phyloP scores from a whole-genome alignment of 345 rosid species.

The Brassica juncea region DNA sequence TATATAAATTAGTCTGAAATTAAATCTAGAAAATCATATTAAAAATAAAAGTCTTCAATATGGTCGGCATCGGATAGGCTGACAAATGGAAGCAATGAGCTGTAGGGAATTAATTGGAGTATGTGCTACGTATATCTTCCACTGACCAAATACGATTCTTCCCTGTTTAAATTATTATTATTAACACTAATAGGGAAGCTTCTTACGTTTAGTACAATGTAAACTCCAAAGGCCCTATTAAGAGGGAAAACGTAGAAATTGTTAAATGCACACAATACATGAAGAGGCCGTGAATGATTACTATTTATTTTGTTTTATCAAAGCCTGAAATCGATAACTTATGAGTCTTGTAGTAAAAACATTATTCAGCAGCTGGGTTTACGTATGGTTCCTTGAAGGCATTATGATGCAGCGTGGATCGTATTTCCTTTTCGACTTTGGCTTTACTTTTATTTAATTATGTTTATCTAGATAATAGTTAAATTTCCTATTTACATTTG shows the following conservation, averaged over 20 bases:
- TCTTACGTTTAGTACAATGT: neutral
- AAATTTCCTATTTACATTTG: too few species aligned
- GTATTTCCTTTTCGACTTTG: too few species aligned
- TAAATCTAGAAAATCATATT: neutral
- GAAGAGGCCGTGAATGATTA: neutral
- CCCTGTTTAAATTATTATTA: neutral
- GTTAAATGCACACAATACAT: neutral
- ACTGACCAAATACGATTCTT: constrained; percentile 13
- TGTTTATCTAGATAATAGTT: too few species aligned
- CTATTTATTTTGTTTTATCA: neutral
- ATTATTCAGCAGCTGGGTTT: neutral
- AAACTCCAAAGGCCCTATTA: constrained; percentile 6
- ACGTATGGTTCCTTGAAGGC: neutral
- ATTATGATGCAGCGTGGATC: too few species aligned
- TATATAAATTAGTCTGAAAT: constrained; percentile 11
- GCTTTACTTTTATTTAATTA: too few species aligned
- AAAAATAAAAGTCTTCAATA: constrained; percentile 15
- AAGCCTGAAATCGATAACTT: neutral
- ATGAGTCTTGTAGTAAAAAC: neutral
- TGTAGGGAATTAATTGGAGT: constrained; percentile 25
- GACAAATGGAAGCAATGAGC: constrained; percentile 42
- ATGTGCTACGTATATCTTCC: constrained; percentile 27
- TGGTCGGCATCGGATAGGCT: constrained; percentile 40
- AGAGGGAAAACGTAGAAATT: neutral
- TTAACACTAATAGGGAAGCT: neutral